Conservation (phyloP, 1,139 yeast species). For the Barnettozyma hawaiiensis region DNA sequence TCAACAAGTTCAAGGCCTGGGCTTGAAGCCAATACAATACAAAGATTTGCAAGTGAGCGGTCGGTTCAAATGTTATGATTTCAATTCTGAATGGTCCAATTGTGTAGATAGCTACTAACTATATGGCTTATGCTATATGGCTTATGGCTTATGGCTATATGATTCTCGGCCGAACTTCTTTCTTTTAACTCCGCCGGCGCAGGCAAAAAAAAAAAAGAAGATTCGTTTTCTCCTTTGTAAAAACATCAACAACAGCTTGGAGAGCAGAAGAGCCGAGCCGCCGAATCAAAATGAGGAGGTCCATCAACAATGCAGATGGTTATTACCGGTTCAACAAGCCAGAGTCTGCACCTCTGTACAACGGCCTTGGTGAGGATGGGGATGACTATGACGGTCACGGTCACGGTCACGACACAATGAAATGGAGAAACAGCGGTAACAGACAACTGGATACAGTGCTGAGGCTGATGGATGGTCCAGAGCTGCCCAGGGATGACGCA, state of each 20-base stretch:
- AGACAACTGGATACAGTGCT: neutral
- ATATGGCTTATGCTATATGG: no score
- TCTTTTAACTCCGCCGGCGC: no score
- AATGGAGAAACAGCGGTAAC: neutral
- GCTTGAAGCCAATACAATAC: no score
- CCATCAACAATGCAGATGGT: neutral
- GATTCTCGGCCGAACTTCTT: no score
- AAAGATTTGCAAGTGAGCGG: no score
- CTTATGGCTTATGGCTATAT: no score
- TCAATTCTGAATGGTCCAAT: no score
- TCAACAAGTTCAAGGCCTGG: constrained; percentile 94
- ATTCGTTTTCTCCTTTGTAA: no score
- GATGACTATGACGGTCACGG: neutral
- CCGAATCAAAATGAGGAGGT: neutral
- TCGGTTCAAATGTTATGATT: neutral
- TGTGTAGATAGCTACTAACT: no score
- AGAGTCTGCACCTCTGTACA: neutral
- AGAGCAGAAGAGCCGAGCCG: no score
- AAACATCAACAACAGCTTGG: no score
- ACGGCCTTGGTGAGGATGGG: neutral
- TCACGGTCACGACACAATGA: neutral
- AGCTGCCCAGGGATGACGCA: constrained; percentile 1
- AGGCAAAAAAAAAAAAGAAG: no score
- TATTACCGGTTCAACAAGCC: neutral
- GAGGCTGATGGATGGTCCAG: constrained; percentile 6